Conservation (phyloP, 768 basidiomycete species). For the Tephrocybe sp. region DNA sequence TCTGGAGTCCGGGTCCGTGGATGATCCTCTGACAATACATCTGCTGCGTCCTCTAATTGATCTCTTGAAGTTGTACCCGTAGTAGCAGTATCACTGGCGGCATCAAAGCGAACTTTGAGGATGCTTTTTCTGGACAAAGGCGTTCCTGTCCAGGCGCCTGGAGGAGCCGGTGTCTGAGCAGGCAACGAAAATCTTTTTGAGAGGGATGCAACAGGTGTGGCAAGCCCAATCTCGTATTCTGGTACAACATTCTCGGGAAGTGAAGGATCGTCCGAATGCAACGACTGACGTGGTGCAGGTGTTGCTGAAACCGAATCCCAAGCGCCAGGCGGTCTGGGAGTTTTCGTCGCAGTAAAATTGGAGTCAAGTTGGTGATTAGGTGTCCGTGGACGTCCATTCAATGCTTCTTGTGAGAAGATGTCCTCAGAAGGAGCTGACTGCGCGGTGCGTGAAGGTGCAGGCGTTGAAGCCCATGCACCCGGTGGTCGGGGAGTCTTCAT, state of each 20-base stretch:
- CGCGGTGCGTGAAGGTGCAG: neutral
- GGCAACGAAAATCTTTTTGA: constrained; percentile 47
- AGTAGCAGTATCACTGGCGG: constrained; percentile 14
- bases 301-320: constrained; percentile 32
- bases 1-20: constrained; percentile 15
- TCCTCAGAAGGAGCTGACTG: neutral
- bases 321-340: constrained; percentile 34
- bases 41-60: constrained; percentile 6
- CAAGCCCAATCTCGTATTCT: constrained; percentile 32
- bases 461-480: constrained; percentile 31
- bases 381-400: neutral
- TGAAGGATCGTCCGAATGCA: constrained; percentile 12
- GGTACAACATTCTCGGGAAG: constrained; percentile 21
- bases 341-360: constrained; percentile 20
- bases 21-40: neutral
- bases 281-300: constrained; percentile 8
- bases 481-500: constrained; percentile 47
- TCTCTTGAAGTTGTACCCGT: constrained; percentile 10
- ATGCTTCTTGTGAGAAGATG: neutral
- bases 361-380: constrained; percentile 6
- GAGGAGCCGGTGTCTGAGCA: constrained; percentile 60
- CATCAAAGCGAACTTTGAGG: constrained; percentile 73
- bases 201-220: constrained; percentile 49
- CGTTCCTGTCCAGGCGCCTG: constrained; percentile 66
- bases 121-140: constrained; percentile 56